Conservation (phyloP, 140 eudicot genomes). For the Cichorium intybus region DNA sequence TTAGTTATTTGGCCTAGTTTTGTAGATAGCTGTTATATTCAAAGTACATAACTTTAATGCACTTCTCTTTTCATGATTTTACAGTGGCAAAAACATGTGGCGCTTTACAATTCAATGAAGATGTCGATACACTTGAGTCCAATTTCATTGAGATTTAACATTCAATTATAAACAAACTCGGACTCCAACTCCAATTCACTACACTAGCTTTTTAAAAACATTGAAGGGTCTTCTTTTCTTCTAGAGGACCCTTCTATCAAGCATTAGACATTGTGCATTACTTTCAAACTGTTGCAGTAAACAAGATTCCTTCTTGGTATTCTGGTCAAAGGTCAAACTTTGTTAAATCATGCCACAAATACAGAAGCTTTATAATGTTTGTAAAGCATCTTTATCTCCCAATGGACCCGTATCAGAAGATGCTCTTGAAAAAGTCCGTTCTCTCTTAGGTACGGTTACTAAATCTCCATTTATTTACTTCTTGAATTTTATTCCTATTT, state of each 20-base stretch:
- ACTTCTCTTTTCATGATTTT: not conserved
- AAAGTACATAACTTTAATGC: not conserved
- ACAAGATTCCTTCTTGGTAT: conserved; percentile 20
- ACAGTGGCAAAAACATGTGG: conserved; percentile 31
- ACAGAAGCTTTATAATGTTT: conserved; percentile 87
- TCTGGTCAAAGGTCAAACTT: conserved; percentile 2
- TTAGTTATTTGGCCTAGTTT: not conserved
- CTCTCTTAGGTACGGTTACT: conserved; percentile 58
- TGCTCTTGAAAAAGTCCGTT: conserved; percentile 70
- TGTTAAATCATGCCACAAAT: conserved; percentile 75
- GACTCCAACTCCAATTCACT: conserved; percentile 36
- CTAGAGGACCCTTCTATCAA: conserved; percentile 39
- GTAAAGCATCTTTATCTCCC: conserved; percentile 77
- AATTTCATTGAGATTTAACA: conserved; percentile 34
- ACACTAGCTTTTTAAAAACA: not conserved
- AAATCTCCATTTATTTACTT: not conserved
- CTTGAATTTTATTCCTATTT: not conserved
- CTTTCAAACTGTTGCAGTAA: conserved; percentile 28
- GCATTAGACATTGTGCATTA: conserved; percentile 20
- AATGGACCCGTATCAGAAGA: conserved; percentile 91
- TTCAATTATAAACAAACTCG: conserved; percentile 34
- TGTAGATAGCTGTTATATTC: too few species aligned
- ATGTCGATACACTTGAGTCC: conserved; percentile 46
- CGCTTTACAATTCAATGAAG: conserved; percentile 23
- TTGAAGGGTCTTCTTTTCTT: conserved; percentile 32